Percentiles rank a stretch among this genome's conserved stretches.
These are phyloP conservation scores for Lodderomyces metapsilosis DNA, from an alignment of 1,139 yeast species.

Conservation along the genomic window DNA sequence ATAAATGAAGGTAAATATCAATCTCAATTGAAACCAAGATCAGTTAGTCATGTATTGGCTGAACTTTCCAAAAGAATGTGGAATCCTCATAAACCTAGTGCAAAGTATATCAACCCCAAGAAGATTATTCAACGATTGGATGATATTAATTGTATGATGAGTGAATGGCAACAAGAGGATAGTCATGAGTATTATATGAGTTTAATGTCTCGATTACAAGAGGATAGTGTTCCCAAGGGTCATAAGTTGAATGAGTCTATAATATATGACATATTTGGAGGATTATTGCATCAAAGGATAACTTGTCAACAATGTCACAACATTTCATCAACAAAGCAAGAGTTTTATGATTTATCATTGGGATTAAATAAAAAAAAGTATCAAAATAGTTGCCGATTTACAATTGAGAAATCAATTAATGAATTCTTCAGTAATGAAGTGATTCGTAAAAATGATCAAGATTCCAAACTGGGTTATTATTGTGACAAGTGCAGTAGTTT, in stretches of 20 bases:
- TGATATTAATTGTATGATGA: slow-evolving; percentile 94
- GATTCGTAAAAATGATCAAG: slow-evolving; percentile 63
- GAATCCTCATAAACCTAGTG: slow-evolving; percentile 17
- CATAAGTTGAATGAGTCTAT: slow-evolving; percentile 76
- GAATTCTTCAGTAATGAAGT: slow-evolving; percentile 83
- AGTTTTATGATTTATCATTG: slow-evolving; percentile 86
- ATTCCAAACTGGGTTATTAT: slow-evolving; percentile 64
- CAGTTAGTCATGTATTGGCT: slow-evolving; percentile 74
- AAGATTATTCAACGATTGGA: slow-evolving; percentile 68
- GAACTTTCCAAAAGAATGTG: slow-evolving; percentile 70
- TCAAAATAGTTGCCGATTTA: slow-evolving; percentile 7
- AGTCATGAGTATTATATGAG: slow-evolving; percentile 97
- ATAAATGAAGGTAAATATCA: slow-evolving; percentile 42
- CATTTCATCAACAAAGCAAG: slow-evolving; percentile 87
- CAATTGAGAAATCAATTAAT: slow-evolving; percentile 68
- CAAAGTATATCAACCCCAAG: slow-evolving; percentile 65
- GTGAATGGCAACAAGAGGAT: slow-evolving; percentile 97
- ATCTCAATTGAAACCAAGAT: slow-evolving; percentile 49
- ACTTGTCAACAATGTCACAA: slow-evolving; percentile 78
- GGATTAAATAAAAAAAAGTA: slow-evolving; percentile 51
- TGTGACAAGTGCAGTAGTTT: slow-evolving; percentile 84
- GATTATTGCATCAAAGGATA: slow-evolving; percentile 78
- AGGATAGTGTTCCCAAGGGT: slow-evolving; percentile 89
- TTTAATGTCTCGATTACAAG: slow-evolving; percentile 80
- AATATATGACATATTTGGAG: slow-evolving; percentile 92